Evolutionary conservation across 768 basidiomycete species (phyloP), one percentile per base, ranked within the genome.

Genomic region (Tulasnella sp.): DNA sequence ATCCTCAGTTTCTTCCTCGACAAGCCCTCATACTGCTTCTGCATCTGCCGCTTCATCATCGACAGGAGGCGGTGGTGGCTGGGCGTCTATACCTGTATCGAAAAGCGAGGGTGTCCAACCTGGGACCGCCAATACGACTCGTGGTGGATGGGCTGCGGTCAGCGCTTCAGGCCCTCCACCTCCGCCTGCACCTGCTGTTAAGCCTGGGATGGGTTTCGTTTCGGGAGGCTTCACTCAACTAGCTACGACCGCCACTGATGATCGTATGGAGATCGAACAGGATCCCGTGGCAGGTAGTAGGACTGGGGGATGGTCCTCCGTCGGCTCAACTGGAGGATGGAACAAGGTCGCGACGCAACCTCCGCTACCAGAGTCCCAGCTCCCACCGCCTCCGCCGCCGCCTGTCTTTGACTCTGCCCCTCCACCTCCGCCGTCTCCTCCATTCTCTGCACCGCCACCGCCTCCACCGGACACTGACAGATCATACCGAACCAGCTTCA

Each of bases 221-320:
- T 73, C 78, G 10, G 83, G 75, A 49, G 84, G 85, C 17, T 85
- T 82, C 80, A 80, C 83, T 8, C 79, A 80, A 34, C 72, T 87
- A 24, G 85, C 84, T 60, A 76, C 76, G 2, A 72, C 75, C 21
- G 74, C 67, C 67, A 2, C 53, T 63, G 3, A 53, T 8, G 31
- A 30, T n/a, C 51, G 31, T 3, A 53, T 53, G 51, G 54, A 55
- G 38, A 24, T 55, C n/a, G 41, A 42, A 19, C 34, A 62, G 11
- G 63, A 66, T 4, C 42, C 22, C 51, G 65, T 67, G 30, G 62
- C 65, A 51, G 64, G 66, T 8, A 63, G 64, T 43, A 43, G 66
- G 29, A 49, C 22, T 19, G 31, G 53, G 11, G 53, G 41, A 17
- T 46, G 53, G 44, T 63, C 56, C n/a, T 22, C 49, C 19, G 4